These are phyloP conservation scores for Ganoderma lucidum DNA, from an alignment of 1,284 basidiomycete species.

Conservation along the genomic window DNA sequence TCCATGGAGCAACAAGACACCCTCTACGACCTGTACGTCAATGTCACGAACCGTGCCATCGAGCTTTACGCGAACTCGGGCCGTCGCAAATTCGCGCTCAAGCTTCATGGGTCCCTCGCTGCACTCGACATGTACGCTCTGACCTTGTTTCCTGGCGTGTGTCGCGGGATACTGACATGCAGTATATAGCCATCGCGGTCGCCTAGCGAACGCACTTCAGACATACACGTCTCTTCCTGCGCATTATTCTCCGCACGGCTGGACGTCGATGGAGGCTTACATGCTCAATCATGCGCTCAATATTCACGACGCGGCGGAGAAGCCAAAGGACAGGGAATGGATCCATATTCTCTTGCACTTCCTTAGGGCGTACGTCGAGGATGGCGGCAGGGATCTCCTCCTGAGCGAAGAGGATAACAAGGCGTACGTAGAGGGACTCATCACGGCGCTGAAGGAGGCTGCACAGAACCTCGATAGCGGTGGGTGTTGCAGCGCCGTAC, in stretches of 20 bases:
- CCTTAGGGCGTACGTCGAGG: constrained; percentile 70
- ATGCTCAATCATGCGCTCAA: constrained; percentile 78
- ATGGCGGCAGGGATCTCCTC: constrained; percentile 59
- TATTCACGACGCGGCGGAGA: constrained; percentile 62
- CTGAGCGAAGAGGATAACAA: constrained; percentile 57
- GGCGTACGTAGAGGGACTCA: constrained; percentile 61
- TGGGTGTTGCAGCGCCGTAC: background rate
- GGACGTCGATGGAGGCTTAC: constrained; percentile 80
- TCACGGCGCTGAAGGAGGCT: constrained; percentile 57
- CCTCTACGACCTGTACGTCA: constrained; percentile 81
- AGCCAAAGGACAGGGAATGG: constrained; percentile 76
- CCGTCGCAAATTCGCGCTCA: constrained; percentile 84
- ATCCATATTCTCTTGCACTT: constrained; percentile 74
- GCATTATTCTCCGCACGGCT: constrained; percentile 82
- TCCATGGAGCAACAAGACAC: constrained; percentile 63
- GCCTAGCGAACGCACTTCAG: constrained; percentile 65
- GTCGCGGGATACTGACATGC: constrained; percentile 5
- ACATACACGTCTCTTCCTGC: constrained; percentile 82
- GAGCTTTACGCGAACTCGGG: constrained; percentile 84
- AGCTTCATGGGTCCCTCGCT: constrained; percentile 85
- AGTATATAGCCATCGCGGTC: constrained; percentile 66
- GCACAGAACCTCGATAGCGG: constrained; percentile 54
- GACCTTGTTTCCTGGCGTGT: too few relatives aligned
- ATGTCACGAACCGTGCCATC: constrained; percentile 81
- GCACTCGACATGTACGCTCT: constrained; percentile 82